Evolutionary conservation across 2,329 filamentous ascomycete species (phyloP), one percentile per base, ranked within the genome.

Genomic region (Xylariaceae sp.): DNA sequence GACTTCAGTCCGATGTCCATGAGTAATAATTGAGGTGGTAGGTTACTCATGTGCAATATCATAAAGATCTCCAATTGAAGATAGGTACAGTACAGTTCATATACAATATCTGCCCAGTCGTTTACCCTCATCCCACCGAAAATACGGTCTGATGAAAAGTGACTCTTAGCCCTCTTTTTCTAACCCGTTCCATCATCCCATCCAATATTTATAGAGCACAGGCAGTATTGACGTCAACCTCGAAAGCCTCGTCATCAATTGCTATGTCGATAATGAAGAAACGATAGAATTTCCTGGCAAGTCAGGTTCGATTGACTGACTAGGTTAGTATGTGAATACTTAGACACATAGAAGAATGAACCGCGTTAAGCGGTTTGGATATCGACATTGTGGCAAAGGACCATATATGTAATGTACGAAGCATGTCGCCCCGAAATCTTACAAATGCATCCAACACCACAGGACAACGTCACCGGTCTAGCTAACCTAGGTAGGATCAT

Each of bases 301-400:
- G 32, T 16, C 9, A 16, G 7, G 3, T 37, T 37, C 14, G 6
- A 12, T 10, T n/a, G 12, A 12, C 32, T 37, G 14, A 7, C 32
- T 16, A 12, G 14, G 32, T 12, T 16, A 3, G 14, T 12, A 12
- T 3, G 32, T 12, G 3, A 3, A 14, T 12, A 37, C 32, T 3
- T 37, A 16, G 32, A 14, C 26, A 29, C 10, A 16, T 7, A 48
- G 26, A 32, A 29, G 12, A 20, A 21, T 43, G 37, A 52, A 52
- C 54, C 60, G 60, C 57, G 57, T 41, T 60, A 62, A 52, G 57
- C 57, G 60, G 50, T 21, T 20, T 32, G 19, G 26, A 54, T 51
- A 40, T 54, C 26, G 42, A 44, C 50, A 48, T 56, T 50, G 60
- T 62, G 60, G 60, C 60, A 45, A 60, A 48, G 44, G 40, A 37